Evolutionary conservation across 257 asterid species (phyloP).

Genomic region (Nicotiana paniculata): DNA sequence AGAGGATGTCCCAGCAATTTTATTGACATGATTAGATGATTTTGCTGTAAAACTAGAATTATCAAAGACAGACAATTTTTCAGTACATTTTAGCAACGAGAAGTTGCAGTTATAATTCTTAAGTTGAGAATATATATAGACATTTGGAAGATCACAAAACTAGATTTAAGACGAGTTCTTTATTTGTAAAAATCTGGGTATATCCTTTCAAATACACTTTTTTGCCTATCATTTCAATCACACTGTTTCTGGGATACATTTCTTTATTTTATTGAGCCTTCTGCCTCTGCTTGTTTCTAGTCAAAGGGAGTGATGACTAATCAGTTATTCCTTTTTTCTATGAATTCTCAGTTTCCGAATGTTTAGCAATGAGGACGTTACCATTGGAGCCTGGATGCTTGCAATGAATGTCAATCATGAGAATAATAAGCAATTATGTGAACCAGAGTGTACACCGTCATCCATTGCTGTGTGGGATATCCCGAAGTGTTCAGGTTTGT

Average conservation of each 20-base stretch:
- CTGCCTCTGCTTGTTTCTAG: neutral
- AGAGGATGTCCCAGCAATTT: neutral
- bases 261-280: neutral
- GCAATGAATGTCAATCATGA: slow-evolving; percentile 96
- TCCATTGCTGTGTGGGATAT: slow-evolving; percentile 98
- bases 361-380: slow-evolving; percentile 98
- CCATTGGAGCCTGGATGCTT: slow-evolving; percentile 99
- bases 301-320: neutral
- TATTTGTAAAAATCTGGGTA: neutral
- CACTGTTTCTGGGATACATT: neutral
- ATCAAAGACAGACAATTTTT: neutral
- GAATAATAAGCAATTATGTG: slow-evolving; percentile 59
- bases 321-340: neutral
- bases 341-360: slow-evolving; percentile 68
- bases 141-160: neutral
- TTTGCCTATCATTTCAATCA: neutral
- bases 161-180: neutral
- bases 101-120: neutral
- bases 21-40: neutral
- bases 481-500: slow-evolving; percentile 91
- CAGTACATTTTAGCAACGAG: neutral
- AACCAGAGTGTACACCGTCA: slow-evolving; percentile 53
- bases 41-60: neutral
- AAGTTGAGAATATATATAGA: neutral
- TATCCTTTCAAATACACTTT: neutral